Evolutionary conservation across 257 asterid genomes (phyloP).

Genomic region (Catharanthus roseus): DNA sequence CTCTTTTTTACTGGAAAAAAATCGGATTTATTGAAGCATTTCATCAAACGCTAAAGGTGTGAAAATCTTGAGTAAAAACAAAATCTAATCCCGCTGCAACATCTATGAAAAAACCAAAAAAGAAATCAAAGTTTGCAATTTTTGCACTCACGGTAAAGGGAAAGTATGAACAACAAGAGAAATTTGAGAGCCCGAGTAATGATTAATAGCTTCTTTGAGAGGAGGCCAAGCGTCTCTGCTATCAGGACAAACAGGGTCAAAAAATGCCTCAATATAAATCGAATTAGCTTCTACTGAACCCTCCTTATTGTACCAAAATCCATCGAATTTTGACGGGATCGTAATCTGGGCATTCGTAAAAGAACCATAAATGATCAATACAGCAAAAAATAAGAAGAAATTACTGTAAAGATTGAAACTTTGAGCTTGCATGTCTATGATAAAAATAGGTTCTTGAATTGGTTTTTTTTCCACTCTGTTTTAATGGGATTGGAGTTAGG

Average conservation of each 20-base stretch:
- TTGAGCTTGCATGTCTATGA: slow-evolving; percentile 9
- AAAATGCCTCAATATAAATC: slow-evolving; percentile 66
- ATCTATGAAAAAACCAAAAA: too few species aligned
- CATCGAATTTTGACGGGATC: slow-evolving; percentile 48
- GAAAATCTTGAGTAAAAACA: too few species aligned
- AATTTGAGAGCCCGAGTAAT: slow-evolving; percentile 48
- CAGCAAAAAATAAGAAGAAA: background rate
- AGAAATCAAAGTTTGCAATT: too few species aligned
- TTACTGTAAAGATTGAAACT: background rate
- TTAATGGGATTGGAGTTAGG: background rate
- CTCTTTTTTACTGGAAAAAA: too few species aligned
- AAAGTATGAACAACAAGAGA: slow-evolving; percentile 53
- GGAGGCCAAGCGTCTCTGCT: slow-evolving; percentile 86
- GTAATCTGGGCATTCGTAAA: slow-evolving; percentile 23
- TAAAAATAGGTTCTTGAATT: background rate
- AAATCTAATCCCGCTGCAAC: too few species aligned
- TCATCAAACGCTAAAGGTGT: too few species aligned
- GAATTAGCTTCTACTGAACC: slow-evolving; percentile 16
- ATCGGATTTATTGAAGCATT: too few species aligned
- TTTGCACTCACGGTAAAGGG: slow-evolving; percentile 59
- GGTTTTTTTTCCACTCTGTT: background rate
- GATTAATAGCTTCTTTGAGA: slow-evolving; percentile 44
- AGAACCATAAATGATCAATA: slow-evolving; percentile 1
- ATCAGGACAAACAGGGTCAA: slow-evolving; percentile 94
- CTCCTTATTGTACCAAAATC: slow-evolving; percentile 57